Evolutionary conservation across 345 rosid genomes (phyloP).

Genomic region (Citrus hindsii): DNA sequence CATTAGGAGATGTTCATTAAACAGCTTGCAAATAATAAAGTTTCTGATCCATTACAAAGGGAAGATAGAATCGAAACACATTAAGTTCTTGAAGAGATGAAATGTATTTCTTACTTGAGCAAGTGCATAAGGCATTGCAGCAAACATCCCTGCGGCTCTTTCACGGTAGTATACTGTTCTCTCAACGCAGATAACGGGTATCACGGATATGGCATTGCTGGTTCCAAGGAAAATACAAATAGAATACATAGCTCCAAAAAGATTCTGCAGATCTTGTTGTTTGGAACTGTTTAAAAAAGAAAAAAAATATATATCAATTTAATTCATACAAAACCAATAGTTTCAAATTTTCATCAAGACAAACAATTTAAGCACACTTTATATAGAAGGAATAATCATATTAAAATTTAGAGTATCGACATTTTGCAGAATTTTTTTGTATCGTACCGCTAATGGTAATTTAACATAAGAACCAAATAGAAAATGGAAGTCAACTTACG

Average conservation of each 20-base stretch:
- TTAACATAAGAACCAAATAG: not conserved
- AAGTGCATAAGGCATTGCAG: slow-evolving; percentile 50
- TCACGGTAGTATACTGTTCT: slow-evolving; percentile 65
- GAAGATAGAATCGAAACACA: not conserved
- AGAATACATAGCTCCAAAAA: slow-evolving; percentile 50
- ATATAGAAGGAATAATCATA: not conserved
- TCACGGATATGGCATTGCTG: slow-evolving; percentile 44
- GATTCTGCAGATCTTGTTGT: slow-evolving; percentile 35
- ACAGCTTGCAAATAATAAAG: not conserved
- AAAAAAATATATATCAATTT: not conserved
- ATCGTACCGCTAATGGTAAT: not conserved
- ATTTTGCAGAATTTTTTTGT: not conserved
- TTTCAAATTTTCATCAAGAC: not conserved
- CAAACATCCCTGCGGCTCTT: slow-evolving; percentile 59
- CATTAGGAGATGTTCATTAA: not conserved
- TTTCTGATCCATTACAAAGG: not conserved
- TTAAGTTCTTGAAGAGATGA: not conserved
- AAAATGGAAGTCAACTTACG: slow-evolving; percentile 15
- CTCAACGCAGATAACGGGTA: slow-evolving; percentile 49
- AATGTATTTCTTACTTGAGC: slow-evolving; percentile 41
- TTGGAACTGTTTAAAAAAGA: slow-evolving; percentile 19
- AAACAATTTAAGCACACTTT: not conserved
- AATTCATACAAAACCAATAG: not conserved
- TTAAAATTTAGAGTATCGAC: too few relatives aligned
- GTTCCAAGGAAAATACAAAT: slow-evolving; percentile 45